Conservation (phyloP, 2,329 filamentous ascomycete genomes). For the Colletotrichum sp. region DNA sequence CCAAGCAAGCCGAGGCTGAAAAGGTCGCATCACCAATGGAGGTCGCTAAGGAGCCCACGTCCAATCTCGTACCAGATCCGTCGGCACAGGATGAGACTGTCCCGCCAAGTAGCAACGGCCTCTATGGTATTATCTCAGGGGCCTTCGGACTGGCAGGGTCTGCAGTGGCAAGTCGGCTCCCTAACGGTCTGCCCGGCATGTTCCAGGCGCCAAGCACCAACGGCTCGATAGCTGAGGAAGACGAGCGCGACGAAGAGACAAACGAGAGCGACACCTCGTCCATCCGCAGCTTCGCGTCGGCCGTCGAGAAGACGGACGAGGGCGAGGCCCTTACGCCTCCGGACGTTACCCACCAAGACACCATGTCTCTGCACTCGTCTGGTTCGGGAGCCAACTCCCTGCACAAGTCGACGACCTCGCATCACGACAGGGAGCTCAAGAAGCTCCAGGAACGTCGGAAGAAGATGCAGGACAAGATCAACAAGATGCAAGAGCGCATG, state of each 20-base stretch:
- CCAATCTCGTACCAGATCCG: conserved; percentile 29
- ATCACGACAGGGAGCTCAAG: conserved; percentile 67
- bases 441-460: conserved; percentile 66
- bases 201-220: conserved; percentile 28
- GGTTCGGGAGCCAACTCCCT: conserved; percentile 32
- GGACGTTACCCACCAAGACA: conserved; percentile 20
- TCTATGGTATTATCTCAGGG: conserved; percentile 62
- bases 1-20: conserved; percentile 32
- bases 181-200: conserved; percentile 33
- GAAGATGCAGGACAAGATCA: conserved; percentile 68
- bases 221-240: conserved; percentile 33
- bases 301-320: conserved; percentile 41
- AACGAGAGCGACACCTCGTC: conserved; percentile 50
- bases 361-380: conserved; percentile 36
- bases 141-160: conserved; percentile 57
- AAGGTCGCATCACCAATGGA: conserved; percentile 29
- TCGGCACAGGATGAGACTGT: conserved; percentile 31
- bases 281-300: conserved; percentile 54
- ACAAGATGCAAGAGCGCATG: conserved; percentile 56
- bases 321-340: conserved; percentile 24
- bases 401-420: conserved; percentile 33
- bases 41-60: conserved; percentile 36
- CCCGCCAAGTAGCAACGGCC: conserved; percentile 45
- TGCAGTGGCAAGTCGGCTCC: conserved; percentile 45
- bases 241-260: conserved; percentile 30